phyloP scores from a whole-genome alignment of 768 basidiomycete genomes.

The Calocera viscosa region DNA sequence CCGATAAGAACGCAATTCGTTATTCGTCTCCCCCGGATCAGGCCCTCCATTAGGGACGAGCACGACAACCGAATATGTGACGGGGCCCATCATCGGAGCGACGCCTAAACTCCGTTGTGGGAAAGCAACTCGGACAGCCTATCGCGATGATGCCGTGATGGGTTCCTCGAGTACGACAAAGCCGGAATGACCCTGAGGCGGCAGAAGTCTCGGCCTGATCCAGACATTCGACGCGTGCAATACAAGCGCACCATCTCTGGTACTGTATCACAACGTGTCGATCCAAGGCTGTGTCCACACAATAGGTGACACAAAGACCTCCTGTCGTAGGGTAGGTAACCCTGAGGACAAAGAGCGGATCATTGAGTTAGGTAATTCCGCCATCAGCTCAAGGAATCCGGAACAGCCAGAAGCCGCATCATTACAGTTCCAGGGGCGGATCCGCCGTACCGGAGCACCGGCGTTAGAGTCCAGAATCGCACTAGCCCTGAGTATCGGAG shows the following conservation, averaged over 20 bases:
- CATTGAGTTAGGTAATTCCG: not conserved
- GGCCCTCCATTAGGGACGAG: not conserved
- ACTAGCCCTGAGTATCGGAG: not conserved
- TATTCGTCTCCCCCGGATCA: not conserved
- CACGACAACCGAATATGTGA: not conserved
- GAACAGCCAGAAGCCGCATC: not conserved
- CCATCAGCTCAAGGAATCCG: not conserved
- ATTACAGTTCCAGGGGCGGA: not conserved
- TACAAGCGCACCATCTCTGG: no score
- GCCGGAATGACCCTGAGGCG: not conserved
- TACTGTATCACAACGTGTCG: no score
- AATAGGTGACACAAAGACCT: no score
- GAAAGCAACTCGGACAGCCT: not conserved
- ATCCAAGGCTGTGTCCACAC: no score
- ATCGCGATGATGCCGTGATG: not conserved
- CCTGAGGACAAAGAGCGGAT: not conserved
- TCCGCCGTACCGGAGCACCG: not conserved
- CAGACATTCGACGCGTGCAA: not conserved
- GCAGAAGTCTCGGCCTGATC: not conserved
- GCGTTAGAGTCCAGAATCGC: not conserved
- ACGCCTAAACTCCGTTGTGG: not conserved
- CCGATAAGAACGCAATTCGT: not conserved
- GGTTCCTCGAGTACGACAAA: not conserved
- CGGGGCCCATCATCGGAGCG: not conserved
- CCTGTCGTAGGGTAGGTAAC: not conserved